Conservation (phyloP, 768 basidiomycete genomes). For the Suillus luteus region DNA sequence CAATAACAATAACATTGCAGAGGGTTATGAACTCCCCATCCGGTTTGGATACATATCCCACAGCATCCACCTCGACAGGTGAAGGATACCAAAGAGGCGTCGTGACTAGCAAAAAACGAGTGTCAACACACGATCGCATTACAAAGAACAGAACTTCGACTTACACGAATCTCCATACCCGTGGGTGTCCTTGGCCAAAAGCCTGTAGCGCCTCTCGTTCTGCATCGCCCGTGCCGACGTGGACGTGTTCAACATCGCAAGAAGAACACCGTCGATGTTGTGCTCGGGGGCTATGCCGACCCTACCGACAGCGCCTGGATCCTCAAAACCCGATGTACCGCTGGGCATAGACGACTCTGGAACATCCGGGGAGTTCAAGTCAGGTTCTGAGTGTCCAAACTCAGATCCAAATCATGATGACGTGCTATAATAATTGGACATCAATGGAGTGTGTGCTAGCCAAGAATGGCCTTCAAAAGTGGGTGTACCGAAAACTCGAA, state of each 20-base stretch:
- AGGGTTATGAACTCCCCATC: conserved; percentile 70
- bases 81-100: conserved; percentile 74
- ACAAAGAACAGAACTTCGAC: conserved; percentile 28
- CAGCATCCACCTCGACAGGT: conserved; percentile 62
- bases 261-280: neutral
- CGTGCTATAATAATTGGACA: neutral
- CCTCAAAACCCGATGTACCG: neutral
- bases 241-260: conserved; percentile 27
- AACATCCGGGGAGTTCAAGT: neutral
- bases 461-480: conserved; percentile 18
- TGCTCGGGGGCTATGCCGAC: neutral
- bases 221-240: conserved; percentile 41
- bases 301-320: neutral
- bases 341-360: conserved; percentile 1
- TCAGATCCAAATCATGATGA: conserved; percentile 2
- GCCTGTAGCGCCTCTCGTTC: conserved; percentile 70
- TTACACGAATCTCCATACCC: conserved; percentile 67
- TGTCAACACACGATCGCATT: neutral
- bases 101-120: conserved; percentile 43
- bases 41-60: conserved; percentile 73
- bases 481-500: neutral
- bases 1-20: conserved; percentile 66
- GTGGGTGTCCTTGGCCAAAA: conserved; percentile 55
- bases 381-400: neutral
- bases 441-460: conserved; percentile 9